Evolutionary conservation across 257 asterid genomes (phyloP).

Genomic region (Solanum sitiens): DNA sequence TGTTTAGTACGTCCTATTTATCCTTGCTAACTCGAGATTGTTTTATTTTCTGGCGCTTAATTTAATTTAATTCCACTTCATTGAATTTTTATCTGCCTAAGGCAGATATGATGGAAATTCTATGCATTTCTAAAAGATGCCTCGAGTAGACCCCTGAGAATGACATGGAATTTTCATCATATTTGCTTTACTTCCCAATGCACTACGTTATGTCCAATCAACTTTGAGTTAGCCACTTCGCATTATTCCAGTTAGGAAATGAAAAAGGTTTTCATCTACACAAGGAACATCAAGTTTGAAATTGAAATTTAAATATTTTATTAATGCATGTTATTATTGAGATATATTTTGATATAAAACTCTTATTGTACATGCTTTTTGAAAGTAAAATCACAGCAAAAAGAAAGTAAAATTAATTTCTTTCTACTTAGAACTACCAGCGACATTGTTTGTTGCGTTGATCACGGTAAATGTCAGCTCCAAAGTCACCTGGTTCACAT

Average conservation of each 20-base stretch:
- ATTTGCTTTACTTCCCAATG: not conserved
- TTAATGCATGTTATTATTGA: not conserved
- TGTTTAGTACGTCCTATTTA: not conserved
- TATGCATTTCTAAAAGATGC: not conserved
- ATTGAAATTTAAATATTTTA: not conserved
- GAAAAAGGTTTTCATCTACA: not conserved
- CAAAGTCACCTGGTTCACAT: not conserved
- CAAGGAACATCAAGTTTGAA: not conserved
- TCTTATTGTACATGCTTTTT: not conserved
- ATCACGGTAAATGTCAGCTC: not conserved
- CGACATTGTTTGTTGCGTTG: no score
- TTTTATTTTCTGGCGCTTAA: not conserved
- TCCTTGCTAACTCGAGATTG: not conserved
- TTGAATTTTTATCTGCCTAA: not conserved
- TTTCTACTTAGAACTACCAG: not conserved
- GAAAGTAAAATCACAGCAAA: not conserved
- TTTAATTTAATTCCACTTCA: not conserved
- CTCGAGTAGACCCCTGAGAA: not conserved
- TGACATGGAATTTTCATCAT: not conserved
- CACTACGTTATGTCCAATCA: not conserved
- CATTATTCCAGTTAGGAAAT: not conserved
- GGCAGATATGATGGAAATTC: not conserved
- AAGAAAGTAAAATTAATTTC: not conserved
- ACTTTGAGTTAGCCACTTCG: not conserved
- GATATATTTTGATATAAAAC: not conserved